Percentiles rank a stretch among this genome's conserved stretches.
These are phyloP conservation scores for Kwoniella botswanensis DNA, from an alignment of 768 basidiomycete genomes.

Conservation along the genomic window DNA sequence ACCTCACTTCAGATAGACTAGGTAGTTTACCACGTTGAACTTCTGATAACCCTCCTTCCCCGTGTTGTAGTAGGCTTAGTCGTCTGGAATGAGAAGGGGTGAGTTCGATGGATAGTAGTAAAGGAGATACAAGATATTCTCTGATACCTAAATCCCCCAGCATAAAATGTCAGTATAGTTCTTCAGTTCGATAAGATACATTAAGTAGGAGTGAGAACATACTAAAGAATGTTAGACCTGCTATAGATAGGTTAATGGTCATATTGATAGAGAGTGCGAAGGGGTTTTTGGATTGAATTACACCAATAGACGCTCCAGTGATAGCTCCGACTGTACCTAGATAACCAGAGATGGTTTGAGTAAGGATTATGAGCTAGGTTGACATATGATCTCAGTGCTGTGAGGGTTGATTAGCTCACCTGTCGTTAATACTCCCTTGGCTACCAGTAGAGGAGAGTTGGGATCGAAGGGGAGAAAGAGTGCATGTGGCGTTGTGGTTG, in stretches of 20 bases:
- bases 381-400: too few relatives aligned
- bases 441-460: slow-evolving; percentile 45
- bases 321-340: slow-evolving; percentile 68
- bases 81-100: slow-evolving; percentile 61
- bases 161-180: background rate
- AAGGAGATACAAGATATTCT: slow-evolving; percentile 75
- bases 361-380: background rate
- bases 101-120: slow-evolving; percentile 62
- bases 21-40: slow-evolving; percentile 26
- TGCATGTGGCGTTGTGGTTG: background rate
- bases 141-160: slow-evolving; percentile 65
- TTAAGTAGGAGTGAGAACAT: too few relatives aligned
- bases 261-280: slow-evolving; percentile 66
- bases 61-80: slow-evolving; percentile 5
- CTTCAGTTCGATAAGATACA: background rate
- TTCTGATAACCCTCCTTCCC: slow-evolving; percentile 6
- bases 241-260: slow-evolving; percentile 73
- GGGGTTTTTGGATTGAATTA: slow-evolving; percentile 64
- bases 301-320: slow-evolving; percentile 61
- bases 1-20: slow-evolving; percentile 64
- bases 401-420: slow-evolving; percentile 26
- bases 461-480: slow-evolving; percentile 40
- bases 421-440: slow-evolving; percentile 35
- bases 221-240: slow-evolving; percentile 80
- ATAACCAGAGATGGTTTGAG: background rate